phyloP scores from a whole-genome alignment of 2,329 filamentous ascomycete species.

The Cladosporium sp. region DNA sequence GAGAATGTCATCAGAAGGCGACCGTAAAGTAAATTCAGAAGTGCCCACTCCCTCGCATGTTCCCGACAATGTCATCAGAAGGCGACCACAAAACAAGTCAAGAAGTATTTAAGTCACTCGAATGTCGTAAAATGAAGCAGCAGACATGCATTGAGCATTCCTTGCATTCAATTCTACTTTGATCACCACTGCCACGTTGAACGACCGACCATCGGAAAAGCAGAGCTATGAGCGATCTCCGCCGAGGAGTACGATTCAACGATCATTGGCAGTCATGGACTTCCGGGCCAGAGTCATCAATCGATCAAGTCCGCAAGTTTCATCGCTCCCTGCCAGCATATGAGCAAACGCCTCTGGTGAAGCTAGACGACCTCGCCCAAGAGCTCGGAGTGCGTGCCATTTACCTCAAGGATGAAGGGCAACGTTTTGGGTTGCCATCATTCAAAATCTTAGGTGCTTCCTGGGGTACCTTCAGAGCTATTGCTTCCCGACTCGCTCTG shows the following conservation, averaged over 20 bases:
- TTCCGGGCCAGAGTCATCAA: neutral
- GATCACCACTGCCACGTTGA: too few species aligned
- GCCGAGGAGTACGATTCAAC: neutral
- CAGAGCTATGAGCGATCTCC: constrained; percentile 1
- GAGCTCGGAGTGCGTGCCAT: constrained; percentile 55
- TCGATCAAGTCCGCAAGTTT: constrained; percentile 35
- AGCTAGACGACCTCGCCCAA: constrained; percentile 50
- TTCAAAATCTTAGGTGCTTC: constrained; percentile 78
- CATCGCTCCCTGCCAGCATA: constrained; percentile 56
- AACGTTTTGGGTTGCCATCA: constrained; percentile 61
- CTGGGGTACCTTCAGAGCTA: constrained; percentile 61
- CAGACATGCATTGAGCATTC: too few species aligned
- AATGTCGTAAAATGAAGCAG: too few species aligned
- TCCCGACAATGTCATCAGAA: too few species aligned
- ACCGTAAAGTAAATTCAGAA: too few species aligned
- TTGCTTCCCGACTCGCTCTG: constrained; percentile 43
- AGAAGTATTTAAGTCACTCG: too few species aligned
- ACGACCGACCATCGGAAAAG: too few species aligned
- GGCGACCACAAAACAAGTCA: too few species aligned
- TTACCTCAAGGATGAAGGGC: constrained; percentile 65
- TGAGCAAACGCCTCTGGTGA: constrained; percentile 49
- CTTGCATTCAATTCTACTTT: too few species aligned
- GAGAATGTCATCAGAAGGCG: too few species aligned
- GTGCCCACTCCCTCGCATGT: too few species aligned
- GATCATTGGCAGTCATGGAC: constrained; percentile 5